Conservation (phyloP, 176 grass and related monocot genomes). For the Aegilops sharonensis region DNA sequence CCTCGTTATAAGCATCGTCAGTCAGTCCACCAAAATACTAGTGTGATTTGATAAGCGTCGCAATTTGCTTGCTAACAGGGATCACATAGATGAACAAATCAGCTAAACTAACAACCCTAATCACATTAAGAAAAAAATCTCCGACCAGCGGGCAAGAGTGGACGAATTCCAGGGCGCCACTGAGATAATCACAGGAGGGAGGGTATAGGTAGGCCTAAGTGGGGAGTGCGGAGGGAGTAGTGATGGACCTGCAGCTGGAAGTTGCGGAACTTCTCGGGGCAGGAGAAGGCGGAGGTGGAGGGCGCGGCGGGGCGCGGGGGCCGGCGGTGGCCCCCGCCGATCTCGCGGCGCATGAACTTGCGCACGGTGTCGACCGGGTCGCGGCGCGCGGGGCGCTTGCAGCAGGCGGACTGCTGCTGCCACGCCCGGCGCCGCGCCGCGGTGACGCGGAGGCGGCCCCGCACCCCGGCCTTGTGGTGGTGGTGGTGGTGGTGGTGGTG, state of each 20-base stretch:
- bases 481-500: not conserved
- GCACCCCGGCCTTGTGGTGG: constrained; percentile 41
- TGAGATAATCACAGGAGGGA: not conserved
- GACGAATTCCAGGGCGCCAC: not conserved
- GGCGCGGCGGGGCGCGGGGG: constrained; percentile 35
- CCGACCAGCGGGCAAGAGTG: not conserved
- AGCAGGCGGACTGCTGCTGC: constrained; percentile 24
- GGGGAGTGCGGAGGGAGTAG: not conserved
- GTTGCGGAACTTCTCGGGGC: constrained; percentile 60
- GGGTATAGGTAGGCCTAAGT: not conserved
- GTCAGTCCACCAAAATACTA: not conserved
- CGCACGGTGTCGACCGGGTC: constrained; percentile 43
- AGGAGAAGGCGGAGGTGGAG: constrained; percentile 42
- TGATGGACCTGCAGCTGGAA: constrained; percentile 52
- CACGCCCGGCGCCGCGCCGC: constrained; percentile 43
- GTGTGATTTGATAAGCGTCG: not conserved
- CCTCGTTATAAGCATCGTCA: not conserved
- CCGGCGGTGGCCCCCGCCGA: constrained; percentile 47
- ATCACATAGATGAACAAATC: not conserved
- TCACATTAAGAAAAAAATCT: not conserved
- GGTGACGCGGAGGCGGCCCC: constrained; percentile 52
- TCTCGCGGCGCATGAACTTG: constrained; percentile 54
- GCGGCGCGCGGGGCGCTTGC: constrained; percentile 34
- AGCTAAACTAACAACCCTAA: not conserved
- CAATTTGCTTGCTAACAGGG: not conserved